Conservation (phyloP, 1,284 basidiomycete genomes). For the Marasmius tenuissimus region DNA sequence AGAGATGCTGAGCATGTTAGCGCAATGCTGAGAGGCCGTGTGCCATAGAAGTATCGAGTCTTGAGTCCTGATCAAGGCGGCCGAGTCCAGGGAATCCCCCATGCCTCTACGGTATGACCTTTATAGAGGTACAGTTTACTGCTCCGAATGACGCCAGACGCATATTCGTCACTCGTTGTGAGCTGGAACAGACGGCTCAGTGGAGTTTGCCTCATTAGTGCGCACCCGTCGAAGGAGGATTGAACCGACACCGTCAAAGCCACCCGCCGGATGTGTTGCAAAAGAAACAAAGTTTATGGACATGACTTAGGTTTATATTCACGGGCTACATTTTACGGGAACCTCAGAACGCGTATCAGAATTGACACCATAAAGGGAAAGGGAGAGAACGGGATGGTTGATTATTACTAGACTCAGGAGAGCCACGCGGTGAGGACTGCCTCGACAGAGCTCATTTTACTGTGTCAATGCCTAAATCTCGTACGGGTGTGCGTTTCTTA, state of each 20-base stretch:
- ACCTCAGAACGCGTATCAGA: too few relatives aligned
- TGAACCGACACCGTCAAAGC: constrained; percentile 31
- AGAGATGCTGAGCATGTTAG: too few relatives aligned
- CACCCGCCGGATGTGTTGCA: constrained; percentile 20
- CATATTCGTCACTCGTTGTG: constrained; percentile 21
- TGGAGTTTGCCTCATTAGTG: not conserved
- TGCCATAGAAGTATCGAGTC: too few relatives aligned
- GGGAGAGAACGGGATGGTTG: too few relatives aligned
- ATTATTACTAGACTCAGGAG: too few relatives aligned
- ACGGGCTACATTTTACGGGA: not conserved
- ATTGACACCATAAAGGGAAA: too few relatives aligned
- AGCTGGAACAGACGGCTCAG: not conserved
- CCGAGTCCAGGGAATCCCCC: too few relatives aligned
- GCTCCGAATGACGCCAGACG: constrained; percentile 29
- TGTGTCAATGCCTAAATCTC: not conserved
- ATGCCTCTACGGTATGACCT: too few relatives aligned
- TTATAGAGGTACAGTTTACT: too few relatives aligned
- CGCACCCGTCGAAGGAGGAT: constrained; percentile 27
- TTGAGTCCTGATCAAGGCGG: too few relatives aligned
- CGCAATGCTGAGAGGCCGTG: too few relatives aligned
- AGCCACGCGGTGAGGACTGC: not conserved
- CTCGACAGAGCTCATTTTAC: not conserved
- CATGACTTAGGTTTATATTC: constrained; percentile 5
- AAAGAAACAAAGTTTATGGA: constrained; percentile 11
- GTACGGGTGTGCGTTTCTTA: not conserved